Conservation (phyloP, 2,329 filamentous ascomycete species). For the Gyromitra esculenta region DNA sequence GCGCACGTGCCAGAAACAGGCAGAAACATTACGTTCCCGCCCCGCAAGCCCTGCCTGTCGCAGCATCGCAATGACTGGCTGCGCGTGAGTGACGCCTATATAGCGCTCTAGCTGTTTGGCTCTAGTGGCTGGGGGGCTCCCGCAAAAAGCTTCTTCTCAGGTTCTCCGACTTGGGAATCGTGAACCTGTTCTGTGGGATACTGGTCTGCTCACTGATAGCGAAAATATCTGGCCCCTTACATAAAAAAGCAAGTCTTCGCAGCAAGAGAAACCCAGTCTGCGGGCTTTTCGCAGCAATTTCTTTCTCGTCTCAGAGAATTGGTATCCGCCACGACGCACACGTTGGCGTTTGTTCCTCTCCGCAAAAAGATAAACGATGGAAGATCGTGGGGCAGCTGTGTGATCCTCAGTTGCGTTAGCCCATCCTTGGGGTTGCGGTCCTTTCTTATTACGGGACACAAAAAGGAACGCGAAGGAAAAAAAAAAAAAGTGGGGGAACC, state of each 20-base stretch:
- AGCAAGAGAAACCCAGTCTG: too few relatives aligned
- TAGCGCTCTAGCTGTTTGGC: background rate
- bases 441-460: background rate
- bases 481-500: background rate
- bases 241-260: background rate
- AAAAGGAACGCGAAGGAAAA: too few relatives aligned
- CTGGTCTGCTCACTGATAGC: background rate
- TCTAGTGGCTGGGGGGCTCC: background rate
- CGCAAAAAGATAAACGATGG: background rate
- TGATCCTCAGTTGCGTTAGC: background rate
- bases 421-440: background rate
- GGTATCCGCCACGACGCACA: background rate
- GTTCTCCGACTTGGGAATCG: background rate
- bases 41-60: background rate
- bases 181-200: conserved; percentile 1
- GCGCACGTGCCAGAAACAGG: background rate
- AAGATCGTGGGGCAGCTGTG: background rate
- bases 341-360: background rate
- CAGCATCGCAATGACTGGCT: conserved; percentile 8
- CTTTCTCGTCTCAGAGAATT: background rate
- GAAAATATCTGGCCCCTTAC: background rate
- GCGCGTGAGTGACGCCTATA: background rate
- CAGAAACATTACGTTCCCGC: background rate
- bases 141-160: background rate
- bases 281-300: background rate